Conservation (phyloP, 805 yeast genomes). For the Cyberlindnera petersonii region DNA sequence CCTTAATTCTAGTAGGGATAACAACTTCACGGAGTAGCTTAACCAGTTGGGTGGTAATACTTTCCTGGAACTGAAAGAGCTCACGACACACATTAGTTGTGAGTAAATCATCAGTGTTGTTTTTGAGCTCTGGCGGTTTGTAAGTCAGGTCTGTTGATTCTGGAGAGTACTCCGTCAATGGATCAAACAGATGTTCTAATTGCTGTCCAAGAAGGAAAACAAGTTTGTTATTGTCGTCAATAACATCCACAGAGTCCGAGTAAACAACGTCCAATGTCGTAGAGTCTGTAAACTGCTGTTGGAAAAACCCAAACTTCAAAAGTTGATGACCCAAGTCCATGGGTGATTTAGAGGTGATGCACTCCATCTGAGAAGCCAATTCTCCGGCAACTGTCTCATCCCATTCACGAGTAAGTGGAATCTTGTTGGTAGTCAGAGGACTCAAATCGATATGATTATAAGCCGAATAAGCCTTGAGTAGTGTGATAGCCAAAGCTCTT, state of each 20-base stretch:
- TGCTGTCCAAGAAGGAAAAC: slow-evolving; percentile 81
- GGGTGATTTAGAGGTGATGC: slow-evolving; percentile 52
- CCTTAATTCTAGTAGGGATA: slow-evolving; percentile 71
- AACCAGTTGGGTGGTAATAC: slow-evolving; percentile 62
- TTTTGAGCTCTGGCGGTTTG: slow-evolving; percentile 45
- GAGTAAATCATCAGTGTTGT: slow-evolving; percentile 32
- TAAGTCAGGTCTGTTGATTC: slow-evolving; percentile 76
- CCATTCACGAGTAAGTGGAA: slow-evolving; percentile 34
- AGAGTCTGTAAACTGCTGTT: slow-evolving; percentile 45
- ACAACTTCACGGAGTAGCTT: slow-evolving; percentile 73
- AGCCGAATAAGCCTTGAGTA: slow-evolving; percentile 61
- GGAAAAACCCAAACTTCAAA: slow-evolving; percentile 54
- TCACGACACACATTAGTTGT: slow-evolving; percentile 60
- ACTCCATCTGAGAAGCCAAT: slow-evolving; percentile 60
- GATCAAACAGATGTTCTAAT: slow-evolving; percentile 84
- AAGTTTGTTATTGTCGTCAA: slow-evolving; percentile 68
- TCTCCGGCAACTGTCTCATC: slow-evolving; percentile 88
- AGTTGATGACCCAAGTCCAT: slow-evolving; percentile 53
- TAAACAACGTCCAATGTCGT: slow-evolving; percentile 73
- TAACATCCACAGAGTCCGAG: slow-evolving; percentile 44
- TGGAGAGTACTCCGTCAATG: slow-evolving; percentile 86
- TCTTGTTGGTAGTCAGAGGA: slow-evolving; percentile 11
- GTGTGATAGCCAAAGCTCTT: slow-evolving; percentile 70
- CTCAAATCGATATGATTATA: slow-evolving; percentile 34
- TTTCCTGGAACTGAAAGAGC: slow-evolving; percentile 65